Conservation (phyloP, 306 rosid genomes). For the Rosa persica region DNA sequence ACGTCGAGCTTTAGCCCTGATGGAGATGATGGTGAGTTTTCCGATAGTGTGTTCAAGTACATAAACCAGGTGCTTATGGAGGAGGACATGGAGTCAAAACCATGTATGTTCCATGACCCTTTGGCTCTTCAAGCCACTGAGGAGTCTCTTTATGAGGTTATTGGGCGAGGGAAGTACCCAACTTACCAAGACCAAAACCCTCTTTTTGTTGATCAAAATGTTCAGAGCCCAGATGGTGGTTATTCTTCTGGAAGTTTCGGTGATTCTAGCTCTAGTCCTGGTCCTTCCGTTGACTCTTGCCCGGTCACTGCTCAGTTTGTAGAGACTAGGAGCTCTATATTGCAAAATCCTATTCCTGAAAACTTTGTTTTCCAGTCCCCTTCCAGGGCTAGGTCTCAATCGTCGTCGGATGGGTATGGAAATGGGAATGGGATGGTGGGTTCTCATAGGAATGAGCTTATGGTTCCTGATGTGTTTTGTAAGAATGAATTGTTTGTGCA, state of each 20-base stretch:
- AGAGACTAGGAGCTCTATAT: constrained; percentile 36
- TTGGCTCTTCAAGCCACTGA: constrained; percentile 53
- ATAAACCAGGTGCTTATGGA: constrained; percentile 64
- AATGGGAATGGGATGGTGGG: constrained; percentile 26
- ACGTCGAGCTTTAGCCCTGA: constrained; percentile 10
- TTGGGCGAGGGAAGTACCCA: constrained; percentile 35
- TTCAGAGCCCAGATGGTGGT: constrained; percentile 43
- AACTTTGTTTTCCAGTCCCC: constrained; percentile 52
- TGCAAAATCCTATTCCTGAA: constrained; percentile 32
- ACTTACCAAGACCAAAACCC: constrained; percentile 33
- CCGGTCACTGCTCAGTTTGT: constrained; percentile 26
- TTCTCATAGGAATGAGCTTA: constrained; percentile 30
- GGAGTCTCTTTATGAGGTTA: constrained; percentile 49
- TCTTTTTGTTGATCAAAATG: constrained; percentile 5
- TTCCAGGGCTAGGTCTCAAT: constrained; percentile 23
- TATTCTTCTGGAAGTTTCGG: constrained; percentile 23
- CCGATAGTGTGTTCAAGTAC: constrained; percentile 40
- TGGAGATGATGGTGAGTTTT: constrained; percentile 44
- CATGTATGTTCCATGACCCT: constrained; percentile 51
- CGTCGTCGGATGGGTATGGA: constrained; percentile 22
- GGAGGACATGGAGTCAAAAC: constrained; percentile 54
- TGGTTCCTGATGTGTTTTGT: constrained; percentile 28
- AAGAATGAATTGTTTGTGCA: constrained; percentile 52
- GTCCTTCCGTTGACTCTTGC: constrained; percentile 28
- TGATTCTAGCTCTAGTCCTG: constrained; percentile 24